A percentile compares a stretch with the other conserved stretches of the same genome.
Evolutionary conservation across 768 basidiomycete species (phyloP).

Genomic region (Russula emetica): DNA sequence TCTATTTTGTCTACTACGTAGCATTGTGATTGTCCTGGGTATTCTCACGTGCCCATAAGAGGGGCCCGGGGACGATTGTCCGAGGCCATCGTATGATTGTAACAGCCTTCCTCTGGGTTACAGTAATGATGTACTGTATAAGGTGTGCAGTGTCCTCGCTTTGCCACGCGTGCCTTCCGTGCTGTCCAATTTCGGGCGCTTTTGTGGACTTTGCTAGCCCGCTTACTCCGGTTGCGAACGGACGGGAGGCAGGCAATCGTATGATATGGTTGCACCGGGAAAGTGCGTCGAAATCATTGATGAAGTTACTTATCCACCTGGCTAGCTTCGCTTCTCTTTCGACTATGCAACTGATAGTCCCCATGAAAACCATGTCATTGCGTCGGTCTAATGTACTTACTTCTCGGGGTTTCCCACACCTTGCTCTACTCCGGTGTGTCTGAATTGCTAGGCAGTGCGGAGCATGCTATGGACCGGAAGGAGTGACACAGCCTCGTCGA

Average conservation of each 20-base stretch:
- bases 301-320: not conserved
- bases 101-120: not conserved
- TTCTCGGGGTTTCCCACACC: not conserved
- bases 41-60: not conserved
- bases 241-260: not conserved
- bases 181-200: not conserved
- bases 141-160: not conserved
- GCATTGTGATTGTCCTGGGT: not conserved
- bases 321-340: not conserved
- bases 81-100: not conserved
- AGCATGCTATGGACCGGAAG: not conserved
- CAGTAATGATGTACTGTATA: not conserved
- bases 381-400: not conserved
- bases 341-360: not conserved
- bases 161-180: not conserved
- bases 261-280: not conserved
- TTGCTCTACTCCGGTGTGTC: not conserved
- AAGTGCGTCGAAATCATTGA: not conserved
- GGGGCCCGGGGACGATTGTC: not conserved
- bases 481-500: not conserved
- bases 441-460: constrained; percentile 1
- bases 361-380: no score
- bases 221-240: not conserved
- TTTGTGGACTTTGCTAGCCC: not conserved
- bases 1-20: not conserved